Evolutionary conservation across 257 asterid species (phyloP), one percentile per base, ranked within the genome.

Genomic region (Haberlea rhodopensis): DNA sequence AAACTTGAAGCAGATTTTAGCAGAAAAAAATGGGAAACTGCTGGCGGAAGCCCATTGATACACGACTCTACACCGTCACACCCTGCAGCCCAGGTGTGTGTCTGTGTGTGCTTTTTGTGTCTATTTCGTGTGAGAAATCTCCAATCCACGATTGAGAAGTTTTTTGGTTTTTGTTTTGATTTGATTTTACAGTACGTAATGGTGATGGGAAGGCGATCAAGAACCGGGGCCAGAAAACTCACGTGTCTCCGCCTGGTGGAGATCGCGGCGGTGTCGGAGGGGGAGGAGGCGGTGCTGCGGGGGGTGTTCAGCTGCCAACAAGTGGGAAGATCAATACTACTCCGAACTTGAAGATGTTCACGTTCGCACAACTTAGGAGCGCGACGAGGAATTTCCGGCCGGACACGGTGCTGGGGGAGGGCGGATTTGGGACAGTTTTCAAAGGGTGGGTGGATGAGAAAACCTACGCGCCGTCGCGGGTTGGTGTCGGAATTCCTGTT

Each of bases 401-500:
- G n/a, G 82, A 78, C 53, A 80, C 79, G 2, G 37, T 82, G 56
- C 61, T 85, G 40, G 92, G 87, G n/a, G 92, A 78, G 34, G 88
- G 88, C 19, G 92, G 92, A 0, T 85, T 80, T 32, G 92, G 92
- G 1, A 51, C 66, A 54, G 89, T 85, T 10, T 85, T 75, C 78
- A 79, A 79, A 51, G 94, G 94, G 0, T 85, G 74, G 58, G 23
- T 83, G 16, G 86, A 85, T 57, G 78, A 56, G 23, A 82, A 79
- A 45, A 92, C 94, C 1, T 75, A 60, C 21, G 85, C 88, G 5
- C 94, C 98, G 13, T 82, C 97, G 1, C 79, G 34, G 40, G 85
- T 80, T 20, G 98, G 95, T 0, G 61, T 76, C 21, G 96, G 98
- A 25, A 85, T 92, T 15, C 86, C 98, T 0, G 94, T 92, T 10